These are phyloP conservation scores for Sicyos baderoa DNA, from an alignment of 306 rosid genomes.

Conservation along the genomic window DNA sequence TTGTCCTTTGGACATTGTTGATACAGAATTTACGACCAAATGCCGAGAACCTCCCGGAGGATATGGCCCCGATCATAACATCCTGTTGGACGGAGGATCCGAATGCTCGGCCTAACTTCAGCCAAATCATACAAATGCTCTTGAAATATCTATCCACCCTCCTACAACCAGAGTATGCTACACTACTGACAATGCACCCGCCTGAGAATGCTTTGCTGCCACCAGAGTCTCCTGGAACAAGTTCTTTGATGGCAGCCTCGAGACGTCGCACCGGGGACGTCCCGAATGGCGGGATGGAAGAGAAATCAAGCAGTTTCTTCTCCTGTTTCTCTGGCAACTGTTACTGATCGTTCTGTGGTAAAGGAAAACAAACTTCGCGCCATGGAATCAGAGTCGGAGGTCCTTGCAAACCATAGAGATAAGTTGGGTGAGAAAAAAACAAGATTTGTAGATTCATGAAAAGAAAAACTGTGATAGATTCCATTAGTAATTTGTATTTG, in stretches of 20 bases:
- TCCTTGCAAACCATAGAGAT: no score
- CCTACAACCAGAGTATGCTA: conserved; percentile 37
- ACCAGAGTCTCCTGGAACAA: conserved; percentile 91
- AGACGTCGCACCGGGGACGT: conserved; percentile 46
- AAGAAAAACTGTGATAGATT: background rate
- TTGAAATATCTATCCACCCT: conserved; percentile 54
- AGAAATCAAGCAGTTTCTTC: conserved; percentile 50
- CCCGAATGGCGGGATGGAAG: conserved; percentile 34
- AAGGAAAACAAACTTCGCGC: no score
- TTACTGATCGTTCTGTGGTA: background rate
- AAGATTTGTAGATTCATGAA: background rate
- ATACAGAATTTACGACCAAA: conserved; percentile 79
- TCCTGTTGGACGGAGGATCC: conserved; percentile 96
- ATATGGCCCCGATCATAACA: conserved; percentile 62
- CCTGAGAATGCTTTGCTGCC: conserved; percentile 69
- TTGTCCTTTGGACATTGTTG: background rate
- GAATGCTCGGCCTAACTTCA: conserved; percentile 58
- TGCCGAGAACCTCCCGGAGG: conserved; percentile 72
- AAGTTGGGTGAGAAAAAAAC: no score
- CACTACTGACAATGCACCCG: conserved; percentile 36
- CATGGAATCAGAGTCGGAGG: no score
- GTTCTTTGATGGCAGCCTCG: conserved; percentile 58
- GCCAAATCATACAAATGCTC: conserved; percentile 76
- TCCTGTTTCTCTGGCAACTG: conserved; percentile 50
- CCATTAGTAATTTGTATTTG: background rate